phyloP scores from a whole-genome alignment of 345 rosid species.

The Odontarrhena argentea region DNA sequence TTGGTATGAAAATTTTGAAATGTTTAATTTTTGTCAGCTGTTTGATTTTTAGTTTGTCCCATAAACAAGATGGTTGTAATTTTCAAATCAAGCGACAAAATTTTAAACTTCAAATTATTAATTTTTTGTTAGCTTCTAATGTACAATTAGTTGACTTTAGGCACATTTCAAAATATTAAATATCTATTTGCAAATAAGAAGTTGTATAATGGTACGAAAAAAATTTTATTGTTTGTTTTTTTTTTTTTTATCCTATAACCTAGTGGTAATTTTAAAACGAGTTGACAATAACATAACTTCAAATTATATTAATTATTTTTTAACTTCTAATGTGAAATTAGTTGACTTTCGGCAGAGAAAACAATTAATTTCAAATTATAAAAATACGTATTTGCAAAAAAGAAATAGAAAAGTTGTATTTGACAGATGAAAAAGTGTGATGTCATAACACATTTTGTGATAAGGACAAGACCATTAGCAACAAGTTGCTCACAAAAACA shows the following conservation, averaged over 20 bases:
- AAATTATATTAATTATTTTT: too few relatives aligned
- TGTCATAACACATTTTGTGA: conserved; percentile 31
- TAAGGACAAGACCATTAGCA: conserved; percentile 24
- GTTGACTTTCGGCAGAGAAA: background rate
- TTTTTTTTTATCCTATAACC: background rate
- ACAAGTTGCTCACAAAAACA: conserved; percentile 26
- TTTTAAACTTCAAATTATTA: background rate
- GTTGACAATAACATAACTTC: background rate
- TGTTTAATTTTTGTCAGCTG: conserved; percentile 23
- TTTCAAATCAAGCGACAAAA: conserved; percentile 24
- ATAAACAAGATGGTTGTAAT: background rate
- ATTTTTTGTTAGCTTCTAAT: background rate
- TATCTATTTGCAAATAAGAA: background rate
- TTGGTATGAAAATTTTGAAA: background rate
- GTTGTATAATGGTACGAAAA: too few relatives aligned
- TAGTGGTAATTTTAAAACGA: conserved; percentile 21
- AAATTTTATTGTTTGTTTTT: too few relatives aligned
- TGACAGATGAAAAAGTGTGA: conserved; percentile 27
- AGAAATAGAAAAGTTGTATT: conserved; percentile 4
- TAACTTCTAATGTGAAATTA: background rate
- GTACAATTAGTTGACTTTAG: conserved; percentile 34
- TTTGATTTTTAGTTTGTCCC: background rate
- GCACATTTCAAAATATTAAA: background rate
- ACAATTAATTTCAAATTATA: background rate
- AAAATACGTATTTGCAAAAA: background rate